Base-by-base conservation (phyloP, 176 grass and related monocot species). In the Tillandsia fasciculata region DNA sequence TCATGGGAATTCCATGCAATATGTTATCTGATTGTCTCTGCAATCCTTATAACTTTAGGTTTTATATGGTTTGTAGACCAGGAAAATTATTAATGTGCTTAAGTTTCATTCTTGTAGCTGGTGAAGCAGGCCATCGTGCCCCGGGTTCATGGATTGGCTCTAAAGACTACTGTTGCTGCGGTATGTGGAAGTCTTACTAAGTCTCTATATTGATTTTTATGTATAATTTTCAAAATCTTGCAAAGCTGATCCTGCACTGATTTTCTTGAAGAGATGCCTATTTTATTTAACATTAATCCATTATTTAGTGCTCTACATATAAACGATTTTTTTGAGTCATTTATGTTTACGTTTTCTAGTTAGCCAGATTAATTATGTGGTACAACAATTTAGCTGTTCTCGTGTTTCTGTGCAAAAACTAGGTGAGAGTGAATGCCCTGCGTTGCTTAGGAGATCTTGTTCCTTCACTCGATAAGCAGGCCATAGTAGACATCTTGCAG, bases 401-500 rank as follows among this genome's bases (percentile, higher is more conserved):
- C 6, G 5, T 42, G 33, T 42, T 42, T 42, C 33, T 83, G 63
- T 26, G 52, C 22, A 18, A 83, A 86, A 74, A 64, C 48, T 77
- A 99, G 95, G 95, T 99, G 57, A 85, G 90, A 59, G 90, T 99
- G 59, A 99, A 90, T 88, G 95, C 95, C 9, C 49, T 99, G 75
- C 87, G 89, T 73, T 90, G 95, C 82, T 92, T 99, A 68, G 95
- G 90, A 78, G 90, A 99, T 94, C 76, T 99, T 77, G 84, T 93
- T 70, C 73, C 90, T 57, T 83, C 95, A n/a, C 72, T 99, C 63
- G 95, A 99, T 79, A 99, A 94, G 77, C 72, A 70, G 70, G 87
- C 84, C 22, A 87, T 80, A 65, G 49, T 85, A 72, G 87, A 90
- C 33, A 82, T 86, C 67, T 85, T 94, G 82, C 87, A 94, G 82